Conservation (phyloP, 108 stramenopile species). For the Chaetoceros muelleri region DNA sequence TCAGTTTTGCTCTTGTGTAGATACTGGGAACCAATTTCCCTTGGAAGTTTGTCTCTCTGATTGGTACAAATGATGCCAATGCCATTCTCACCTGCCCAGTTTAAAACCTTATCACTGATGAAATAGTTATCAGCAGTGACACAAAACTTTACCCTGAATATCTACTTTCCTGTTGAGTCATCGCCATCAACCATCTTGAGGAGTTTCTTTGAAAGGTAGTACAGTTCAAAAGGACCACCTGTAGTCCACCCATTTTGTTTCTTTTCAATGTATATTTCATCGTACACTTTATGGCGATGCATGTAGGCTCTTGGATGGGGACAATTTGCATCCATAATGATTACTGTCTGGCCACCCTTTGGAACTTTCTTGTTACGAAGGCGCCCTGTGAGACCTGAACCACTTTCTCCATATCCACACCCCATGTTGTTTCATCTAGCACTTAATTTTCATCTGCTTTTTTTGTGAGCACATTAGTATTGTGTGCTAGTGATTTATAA, state of each 20-base stretch:
- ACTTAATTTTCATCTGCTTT: slow-evolving; percentile 4
- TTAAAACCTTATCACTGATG: slow-evolving; percentile 2
- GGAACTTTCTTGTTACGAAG: not conserved
- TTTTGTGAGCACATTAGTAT: slow-evolving; percentile 7
- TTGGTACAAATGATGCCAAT: slow-evolving; percentile 7
- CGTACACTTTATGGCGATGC: slow-evolving; percentile 6
- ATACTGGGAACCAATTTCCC: slow-evolving; percentile 1
- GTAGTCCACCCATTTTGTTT: not conserved
- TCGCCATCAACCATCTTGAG: not conserved
- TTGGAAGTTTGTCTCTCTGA: slow-evolving; percentile 4
- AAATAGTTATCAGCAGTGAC: slow-evolving; percentile 16
- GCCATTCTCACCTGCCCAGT: slow-evolving; percentile 2
- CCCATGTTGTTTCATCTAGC: slow-evolving; percentile 13
- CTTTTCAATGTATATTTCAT: not conserved
- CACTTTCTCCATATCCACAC: slow-evolving; percentile 7
- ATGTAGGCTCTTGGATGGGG: slow-evolving; percentile 5
- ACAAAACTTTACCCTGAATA: not conserved
- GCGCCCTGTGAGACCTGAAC: slow-evolving; percentile 3
- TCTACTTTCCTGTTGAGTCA: not conserved
- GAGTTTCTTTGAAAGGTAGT: not conserved
- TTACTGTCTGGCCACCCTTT: slow-evolving; percentile 9
- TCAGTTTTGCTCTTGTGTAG: not conserved
- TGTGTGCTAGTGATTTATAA: not conserved
- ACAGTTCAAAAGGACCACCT: slow-evolving; percentile 6
- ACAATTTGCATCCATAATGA: slow-evolving; percentile 9